phyloP scores from a whole-genome alignment of 768 basidiomycete species.

The Cyclocybe aegerita region DNA sequence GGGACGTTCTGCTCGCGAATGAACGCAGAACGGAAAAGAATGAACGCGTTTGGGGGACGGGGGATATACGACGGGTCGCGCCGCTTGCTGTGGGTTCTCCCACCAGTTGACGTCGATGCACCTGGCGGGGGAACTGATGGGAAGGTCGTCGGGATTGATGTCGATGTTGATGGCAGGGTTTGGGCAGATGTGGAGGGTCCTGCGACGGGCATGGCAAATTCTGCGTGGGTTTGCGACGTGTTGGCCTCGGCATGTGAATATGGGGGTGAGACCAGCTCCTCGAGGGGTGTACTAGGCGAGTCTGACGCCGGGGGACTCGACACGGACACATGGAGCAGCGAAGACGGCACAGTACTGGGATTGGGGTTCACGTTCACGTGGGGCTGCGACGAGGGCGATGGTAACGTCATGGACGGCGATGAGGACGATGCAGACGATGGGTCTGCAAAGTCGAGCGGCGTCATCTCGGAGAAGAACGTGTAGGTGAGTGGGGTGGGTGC shows the following conservation, averaged over 20 bases:
- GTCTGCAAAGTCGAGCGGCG: conserved; percentile 48
- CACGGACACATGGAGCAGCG: too few relatives aligned
- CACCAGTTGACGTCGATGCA: too few relatives aligned
- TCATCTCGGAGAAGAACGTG: conserved; percentile 65
- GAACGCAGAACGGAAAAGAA: conserved; percentile 80
- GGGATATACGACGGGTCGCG: conserved; percentile 77
- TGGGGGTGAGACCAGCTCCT: too few relatives aligned
- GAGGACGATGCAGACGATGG: conserved; percentile 10
- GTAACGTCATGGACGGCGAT: too few relatives aligned
- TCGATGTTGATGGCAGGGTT: conserved; percentile 1
- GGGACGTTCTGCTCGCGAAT: conserved; percentile 74
- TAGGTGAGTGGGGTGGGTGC: conserved; percentile 37
- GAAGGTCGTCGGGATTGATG: conserved; percentile 24
- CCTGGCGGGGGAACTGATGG: conserved; percentile 30
- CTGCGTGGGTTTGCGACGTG: too few relatives aligned
- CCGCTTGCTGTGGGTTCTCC: conserved; percentile 49
- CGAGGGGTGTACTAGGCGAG: too few relatives aligned
- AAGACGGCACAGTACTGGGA: too few relatives aligned
- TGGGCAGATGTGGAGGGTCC: too few relatives aligned
- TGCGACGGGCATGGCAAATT: too few relatives aligned
- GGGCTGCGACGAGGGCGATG: too few relatives aligned
- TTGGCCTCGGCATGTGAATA: too few relatives aligned
- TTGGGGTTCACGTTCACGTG: conserved; percentile 7
- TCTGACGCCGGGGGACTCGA: too few relatives aligned
- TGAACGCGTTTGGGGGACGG: conserved; percentile 83